Conservation (phyloP, 2,329 filamentous ascomycete genomes). For the Colletotrichum melonis region DNA sequence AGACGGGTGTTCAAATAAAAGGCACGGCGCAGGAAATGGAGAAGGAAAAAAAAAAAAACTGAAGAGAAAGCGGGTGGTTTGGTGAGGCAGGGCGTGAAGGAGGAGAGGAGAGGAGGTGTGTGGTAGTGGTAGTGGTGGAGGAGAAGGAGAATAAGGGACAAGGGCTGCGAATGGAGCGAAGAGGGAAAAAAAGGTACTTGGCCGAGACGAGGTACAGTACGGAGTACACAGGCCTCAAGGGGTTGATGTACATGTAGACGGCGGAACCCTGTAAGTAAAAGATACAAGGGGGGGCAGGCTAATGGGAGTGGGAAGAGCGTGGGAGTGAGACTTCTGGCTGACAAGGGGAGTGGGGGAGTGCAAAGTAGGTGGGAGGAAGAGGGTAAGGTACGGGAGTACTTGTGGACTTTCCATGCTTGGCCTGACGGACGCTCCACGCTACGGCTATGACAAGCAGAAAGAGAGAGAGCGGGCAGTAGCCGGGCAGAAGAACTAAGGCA, state of each 20-base stretch:
- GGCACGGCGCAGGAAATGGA: conserved; percentile 22
- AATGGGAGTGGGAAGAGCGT: not conserved
- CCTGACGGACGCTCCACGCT: not conserved
- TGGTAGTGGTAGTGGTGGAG: conserved; percentile 26
- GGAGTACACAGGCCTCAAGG: conserved; percentile 31
- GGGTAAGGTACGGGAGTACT: not conserved
- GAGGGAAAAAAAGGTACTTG: conserved; percentile 13
- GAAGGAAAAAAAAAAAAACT: conserved; percentile 4
- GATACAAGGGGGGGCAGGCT: conserved; percentile 28
- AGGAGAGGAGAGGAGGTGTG: conserved; percentile 31
- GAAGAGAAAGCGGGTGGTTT: conserved; percentile 34
- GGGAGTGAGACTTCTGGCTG: not conserved
- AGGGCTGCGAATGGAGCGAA: conserved; percentile 20
- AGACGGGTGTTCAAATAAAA: conserved; percentile 36
- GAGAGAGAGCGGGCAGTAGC: not conserved
- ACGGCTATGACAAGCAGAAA: not conserved
- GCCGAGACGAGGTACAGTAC: conserved; percentile 17
- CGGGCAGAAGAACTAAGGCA: conserved; percentile 2
- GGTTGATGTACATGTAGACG: conserved; percentile 28
- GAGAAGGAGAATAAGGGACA: conserved; percentile 34
- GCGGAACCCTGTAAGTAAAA: conserved; percentile 30
- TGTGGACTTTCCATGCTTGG: not conserved
- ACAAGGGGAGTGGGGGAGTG: conserved; percentile 1
- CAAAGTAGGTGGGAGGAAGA: conserved; percentile 1
- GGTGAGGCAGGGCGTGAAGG: conserved; percentile 36